Evolutionary conservation across 2,329 filamentous ascomycete species (phyloP), one percentile per base, ranked within the genome.

Genomic region (Grosmannia penicillata): DNA sequence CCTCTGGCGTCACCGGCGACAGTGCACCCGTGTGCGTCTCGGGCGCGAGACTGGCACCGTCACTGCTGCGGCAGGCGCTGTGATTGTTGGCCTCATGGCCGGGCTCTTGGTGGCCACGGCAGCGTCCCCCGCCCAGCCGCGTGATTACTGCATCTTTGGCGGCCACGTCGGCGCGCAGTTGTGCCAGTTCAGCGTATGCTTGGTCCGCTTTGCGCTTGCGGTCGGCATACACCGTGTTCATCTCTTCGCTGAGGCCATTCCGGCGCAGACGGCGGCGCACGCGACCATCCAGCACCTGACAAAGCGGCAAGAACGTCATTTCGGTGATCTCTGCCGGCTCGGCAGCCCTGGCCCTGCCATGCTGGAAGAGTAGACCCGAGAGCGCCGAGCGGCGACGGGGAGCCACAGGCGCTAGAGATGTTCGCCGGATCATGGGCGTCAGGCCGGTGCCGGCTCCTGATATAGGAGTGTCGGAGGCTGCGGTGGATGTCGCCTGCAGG

Each of bases 171-270:
- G 52, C 50, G 29, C 54, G 62, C 9, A 79, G 60, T 8, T 56
- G 55, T 8, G 62, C 56, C 2, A 78, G 54, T 49, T 78, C 68
- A 0, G 54, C 56, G 31, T 56, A 57, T 9, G 61, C 54, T 23
- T 60, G 52, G 37, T 52, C 54, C 0, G 55, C 54, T 30, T 57
- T 55, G 14, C 53, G 56, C 31, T 55, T 60, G 49, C 65, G 68
- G 40, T 69, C 65, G 8, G 56, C 55, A 8, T 64, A 56, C 38
- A 73, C 65, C 11, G 53, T 51, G 49, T 74, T 70, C 55, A 75
- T 66, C 54, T 76, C 68, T 44, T 72, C 71, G 45, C 70, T 73
- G 6, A 76, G 50, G 4, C 68, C 63, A 45, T 68, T 70, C 36
- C 73, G 65, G 8, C 68, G 61, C 27, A 72, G 60, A 15, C 72